Evolutionary conservation across 73 alveolate genomes (phyloP).

Genomic region (Paramecium pentaurelia): DNA sequence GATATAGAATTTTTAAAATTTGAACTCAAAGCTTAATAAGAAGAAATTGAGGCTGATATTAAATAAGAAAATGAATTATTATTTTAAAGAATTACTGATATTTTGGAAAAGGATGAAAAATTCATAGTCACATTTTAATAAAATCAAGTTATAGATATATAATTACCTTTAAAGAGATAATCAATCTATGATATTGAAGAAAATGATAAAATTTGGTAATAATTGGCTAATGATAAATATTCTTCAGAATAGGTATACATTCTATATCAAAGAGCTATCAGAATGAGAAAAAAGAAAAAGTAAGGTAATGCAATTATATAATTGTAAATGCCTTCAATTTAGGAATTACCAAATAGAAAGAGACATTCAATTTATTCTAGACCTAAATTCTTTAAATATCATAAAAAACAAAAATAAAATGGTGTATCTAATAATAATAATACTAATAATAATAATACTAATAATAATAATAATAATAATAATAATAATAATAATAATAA

Average conservation of each 20-base stretch:
- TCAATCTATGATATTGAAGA: conserved; percentile 1
- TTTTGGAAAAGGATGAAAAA: neutral
- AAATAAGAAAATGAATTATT: conserved; percentile 21
- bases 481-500: too few species aligned
- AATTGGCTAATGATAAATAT: conserved; percentile 12
- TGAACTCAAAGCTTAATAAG: neutral
- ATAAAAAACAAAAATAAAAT: neutral
- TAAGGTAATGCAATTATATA: neutral
- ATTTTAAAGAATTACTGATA: neutral
- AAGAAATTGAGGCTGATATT: conserved; percentile 14
- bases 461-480: too few species aligned
- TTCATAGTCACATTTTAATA: neutral
- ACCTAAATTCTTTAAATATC: neutral
- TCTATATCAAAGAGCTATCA: conserved; percentile 26
- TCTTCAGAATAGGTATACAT: neutral
- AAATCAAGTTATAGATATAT: neutral
- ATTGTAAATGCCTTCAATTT: neutral
- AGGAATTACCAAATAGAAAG: conserved; percentile 8
- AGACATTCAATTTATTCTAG: conserved; percentile 22
- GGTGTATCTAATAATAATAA: neutral
- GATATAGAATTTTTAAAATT: neutral
- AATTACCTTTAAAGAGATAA: neutral
- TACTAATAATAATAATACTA: too few species aligned
- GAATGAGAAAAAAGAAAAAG: conserved; percentile 49
- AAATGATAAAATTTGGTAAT: neutral